Evolutionary conservation across 2,329 filamentous ascomycete genomes (phyloP).

Genomic region (Aspergillus aculeatus): DNA sequence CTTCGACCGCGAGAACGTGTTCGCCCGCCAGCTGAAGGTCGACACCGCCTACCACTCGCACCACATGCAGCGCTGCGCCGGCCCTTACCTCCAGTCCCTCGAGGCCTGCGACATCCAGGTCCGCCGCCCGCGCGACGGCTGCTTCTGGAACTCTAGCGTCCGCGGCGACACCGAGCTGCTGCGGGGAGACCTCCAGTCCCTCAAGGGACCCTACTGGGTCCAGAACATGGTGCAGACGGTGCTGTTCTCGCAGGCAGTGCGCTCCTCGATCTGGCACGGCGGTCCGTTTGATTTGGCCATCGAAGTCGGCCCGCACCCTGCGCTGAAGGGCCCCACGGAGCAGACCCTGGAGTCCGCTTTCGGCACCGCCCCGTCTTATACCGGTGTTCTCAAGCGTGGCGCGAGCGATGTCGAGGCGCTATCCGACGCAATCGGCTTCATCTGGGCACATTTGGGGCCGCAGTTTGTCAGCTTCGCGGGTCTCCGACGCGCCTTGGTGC

Average conservation of each 20-base stretch:
- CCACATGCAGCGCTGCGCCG: constrained; percentile 36
- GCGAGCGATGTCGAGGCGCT: neutral
- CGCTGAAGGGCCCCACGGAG: constrained; percentile 23
- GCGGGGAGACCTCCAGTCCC: too few species aligned
- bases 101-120: constrained; percentile 1
- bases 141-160: constrained; percentile 21
- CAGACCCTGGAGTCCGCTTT: constrained; percentile 19
- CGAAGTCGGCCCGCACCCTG: constrained; percentile 31
- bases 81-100: constrained; percentile 20
- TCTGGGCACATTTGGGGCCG: neutral
- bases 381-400: neutral
- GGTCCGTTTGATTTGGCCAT: constrained; percentile 31
- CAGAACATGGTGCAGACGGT: constrained; percentile 39
- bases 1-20: constrained; percentile 31
- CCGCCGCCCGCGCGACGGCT: neutral
- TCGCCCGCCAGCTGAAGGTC: constrained; percentile 39
- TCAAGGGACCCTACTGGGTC: constrained; percentile 34
- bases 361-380: neutral
- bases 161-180: neutral
- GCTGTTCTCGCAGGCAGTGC: constrained; percentile 32
- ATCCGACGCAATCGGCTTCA: neutral
- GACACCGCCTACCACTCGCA: constrained; percentile 45
- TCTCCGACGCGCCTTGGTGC: neutral
- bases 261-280: constrained; percentile 7
- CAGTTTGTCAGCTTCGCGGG: neutral